Evolutionary conservation across 2,329 filamentous ascomycete species (phyloP).

Genomic region (Hymenoscyphus albidus): DNA sequence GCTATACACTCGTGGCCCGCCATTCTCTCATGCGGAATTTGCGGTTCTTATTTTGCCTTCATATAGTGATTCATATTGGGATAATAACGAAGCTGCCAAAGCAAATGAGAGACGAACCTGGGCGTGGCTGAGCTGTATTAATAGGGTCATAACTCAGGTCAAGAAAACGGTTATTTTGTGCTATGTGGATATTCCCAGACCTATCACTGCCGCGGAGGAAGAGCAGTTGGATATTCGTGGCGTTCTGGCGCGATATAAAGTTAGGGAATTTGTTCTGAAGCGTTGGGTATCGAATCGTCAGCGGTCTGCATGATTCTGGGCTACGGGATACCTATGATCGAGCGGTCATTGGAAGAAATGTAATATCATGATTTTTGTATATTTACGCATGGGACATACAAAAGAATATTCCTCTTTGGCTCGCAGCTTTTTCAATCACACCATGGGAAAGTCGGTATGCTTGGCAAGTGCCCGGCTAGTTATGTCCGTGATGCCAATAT

Average conservation of each 20-base stretch:
- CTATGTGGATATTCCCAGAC: constrained; percentile 86
- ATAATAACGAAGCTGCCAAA: constrained; percentile 46
- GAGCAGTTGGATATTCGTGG: constrained; percentile 54
- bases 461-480: not conserved
- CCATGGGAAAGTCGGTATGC: not conserved
- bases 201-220: constrained; percentile 45
- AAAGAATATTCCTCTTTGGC: not conserved
- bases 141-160: constrained; percentile 84
- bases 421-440: not conserved
- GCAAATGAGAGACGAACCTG: constrained; percentile 54
- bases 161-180: constrained; percentile 84
- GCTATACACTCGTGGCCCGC: constrained; percentile 89
- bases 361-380: constrained; percentile 2
- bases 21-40: constrained; percentile 94
- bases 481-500: not conserved
- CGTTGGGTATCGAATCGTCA: constrained; percentile 77
- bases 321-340: not conserved
- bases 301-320: not conserved
- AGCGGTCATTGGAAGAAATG: not conserved
- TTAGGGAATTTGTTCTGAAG: constrained; percentile 76
- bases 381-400: not conserved
- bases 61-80: constrained; percentile 73
- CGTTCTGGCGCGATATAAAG: constrained; percentile 64
- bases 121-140: constrained; percentile 85
- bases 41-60: constrained; percentile 80